Base-by-base conservation (phyloP, 495 filamentous ascomycete genomes). In the Annulohypoxylon stygium region DNA sequence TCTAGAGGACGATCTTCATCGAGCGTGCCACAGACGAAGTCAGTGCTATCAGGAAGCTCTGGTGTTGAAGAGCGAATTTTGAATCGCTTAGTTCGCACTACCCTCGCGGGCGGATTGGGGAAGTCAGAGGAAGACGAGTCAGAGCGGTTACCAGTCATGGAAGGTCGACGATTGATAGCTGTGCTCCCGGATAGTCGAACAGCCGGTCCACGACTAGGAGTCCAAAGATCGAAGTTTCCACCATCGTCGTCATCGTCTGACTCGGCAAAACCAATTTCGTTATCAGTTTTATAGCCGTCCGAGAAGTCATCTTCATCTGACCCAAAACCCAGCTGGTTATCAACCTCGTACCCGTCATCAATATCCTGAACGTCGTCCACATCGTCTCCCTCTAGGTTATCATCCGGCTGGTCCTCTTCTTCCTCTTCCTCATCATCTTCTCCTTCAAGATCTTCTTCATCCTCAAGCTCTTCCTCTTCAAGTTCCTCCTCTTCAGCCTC, bases 1-100 rank as follows among this genome's bases (percentile, higher is more conserved):
- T 99, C 96, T 43, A 98, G 81, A n/a, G 93, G 92, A 58, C 93
- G 91, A 78, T 99, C 96, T 78, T 99, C 96, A 75, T 98, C 96
- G 16, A 99, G 84, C 12, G 96, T 99, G 57, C 96, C 96, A 77
- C 96, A 97, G 25, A 99, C 96, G 76, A 99, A 99, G 79, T 98
- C 97, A 43, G 94, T 97, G 80, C 94, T 97, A 80, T 99, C 96
- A 9, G 96, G 96, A 7, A 98, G 83, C 66, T 97, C 93, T 10
- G 93, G 93, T 0, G 93, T 93, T 12, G 86, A 86, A 51, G 92
- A 86, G 36, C 91, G 92, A 76, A 93, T 90, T 66, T 87, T 87
- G 51, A 88, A 82, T 25, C 79, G 79, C 3, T 78, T 77, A 54
- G 69, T 76, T 61, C 71, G 75, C 25, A 71, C 47, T 25, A 61